phyloP scores from a whole-genome alignment of 1,284 basidiomycete genomes.

The Erythrobasidium hasegawianum region DNA sequence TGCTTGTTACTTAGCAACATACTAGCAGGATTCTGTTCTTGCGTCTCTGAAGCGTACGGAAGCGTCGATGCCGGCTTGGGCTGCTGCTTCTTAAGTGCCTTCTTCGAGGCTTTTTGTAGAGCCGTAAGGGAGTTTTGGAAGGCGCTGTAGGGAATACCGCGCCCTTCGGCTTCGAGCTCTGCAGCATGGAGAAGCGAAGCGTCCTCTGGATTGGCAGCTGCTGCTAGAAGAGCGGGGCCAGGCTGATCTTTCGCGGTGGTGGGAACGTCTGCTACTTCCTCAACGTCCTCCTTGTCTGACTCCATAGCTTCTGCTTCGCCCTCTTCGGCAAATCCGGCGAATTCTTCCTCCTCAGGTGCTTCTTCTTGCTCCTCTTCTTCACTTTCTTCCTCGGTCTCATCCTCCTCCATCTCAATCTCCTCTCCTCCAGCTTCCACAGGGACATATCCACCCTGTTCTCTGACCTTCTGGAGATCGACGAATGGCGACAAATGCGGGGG shows the following conservation, averaged over 20 bases:
- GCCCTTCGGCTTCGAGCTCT: constrained; percentile 88
- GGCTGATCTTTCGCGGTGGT: constrained; percentile 35
- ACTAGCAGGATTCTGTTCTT: constrained; percentile 89
- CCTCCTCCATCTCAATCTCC: constrained; percentile 50
- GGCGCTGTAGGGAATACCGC: constrained; percentile 73
- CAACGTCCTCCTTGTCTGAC: constrained; percentile 39
- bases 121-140: constrained; percentile 70
- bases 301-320: constrained; percentile 43
- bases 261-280: constrained; percentile 24
- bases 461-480: constrained; percentile 65
- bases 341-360: constrained; percentile 43
- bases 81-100: constrained; percentile 51
- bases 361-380: constrained; percentile 49
- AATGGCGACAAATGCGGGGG: constrained; percentile 97
- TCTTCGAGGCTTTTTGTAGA: constrained; percentile 58
- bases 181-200: constrained; percentile 73
- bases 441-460: constrained; percentile 51
- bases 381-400: constrained; percentile 45
- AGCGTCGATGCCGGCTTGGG: constrained; percentile 36
- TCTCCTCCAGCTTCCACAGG: constrained; percentile 52
- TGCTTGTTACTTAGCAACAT: constrained; percentile 99
- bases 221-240: constrained; percentile 55
- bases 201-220: constrained; percentile 60
- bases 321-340: constrained; percentile 42
- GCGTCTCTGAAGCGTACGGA: constrained; percentile 50